Percentiles rank a stretch among this genome's conserved stretches.
These are phyloP conservation scores for Myriosclerotinia duriaeana DNA, from an alignment of 2,329 filamentous ascomycete genomes.

Conservation along the genomic window DNA sequence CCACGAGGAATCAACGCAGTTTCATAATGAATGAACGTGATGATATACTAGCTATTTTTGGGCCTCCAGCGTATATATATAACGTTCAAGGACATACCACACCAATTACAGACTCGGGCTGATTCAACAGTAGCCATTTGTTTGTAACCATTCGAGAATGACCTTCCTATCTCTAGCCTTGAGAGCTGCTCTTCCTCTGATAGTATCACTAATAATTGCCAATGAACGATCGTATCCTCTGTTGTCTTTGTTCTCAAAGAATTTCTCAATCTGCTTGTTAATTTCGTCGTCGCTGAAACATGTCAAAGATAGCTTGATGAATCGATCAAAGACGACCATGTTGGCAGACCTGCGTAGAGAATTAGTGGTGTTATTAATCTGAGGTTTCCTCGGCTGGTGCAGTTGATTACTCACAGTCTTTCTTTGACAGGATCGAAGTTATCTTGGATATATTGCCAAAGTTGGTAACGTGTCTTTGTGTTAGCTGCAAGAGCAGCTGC, in stretches of 20 bases:
- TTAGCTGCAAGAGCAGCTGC: conserved; percentile 73
- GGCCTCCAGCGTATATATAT: background rate
- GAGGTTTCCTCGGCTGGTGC: background rate
- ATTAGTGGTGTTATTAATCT: background rate
- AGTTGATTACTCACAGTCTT: conserved; percentile 52
- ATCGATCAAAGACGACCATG: conserved; percentile 85
- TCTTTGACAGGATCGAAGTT: conserved; percentile 75
- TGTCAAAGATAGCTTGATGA: conserved; percentile 73
- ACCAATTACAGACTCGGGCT: background rate
- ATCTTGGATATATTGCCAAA: conserved; percentile 83
- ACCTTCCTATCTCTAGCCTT: conserved; percentile 69
- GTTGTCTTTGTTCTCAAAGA: conserved; percentile 86
- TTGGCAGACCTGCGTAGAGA: conserved; percentile 55
- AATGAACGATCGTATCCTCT: conserved; percentile 83
- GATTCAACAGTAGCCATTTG: conserved; percentile 52
- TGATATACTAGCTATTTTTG: background rate
- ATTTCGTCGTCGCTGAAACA: conserved; percentile 72
- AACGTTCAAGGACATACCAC: background rate
- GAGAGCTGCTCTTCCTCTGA: conserved; percentile 81
- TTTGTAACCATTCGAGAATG: conserved; percentile 76
- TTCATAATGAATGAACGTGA: background rate
- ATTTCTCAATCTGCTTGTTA: conserved; percentile 73
- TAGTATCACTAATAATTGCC: conserved; percentile 80
- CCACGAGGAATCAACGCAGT: background rate
- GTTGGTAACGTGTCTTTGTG: conserved; percentile 64